Conservation (phyloP, 129 eudicot genomes). For the Lactuca sativa region DNA sequence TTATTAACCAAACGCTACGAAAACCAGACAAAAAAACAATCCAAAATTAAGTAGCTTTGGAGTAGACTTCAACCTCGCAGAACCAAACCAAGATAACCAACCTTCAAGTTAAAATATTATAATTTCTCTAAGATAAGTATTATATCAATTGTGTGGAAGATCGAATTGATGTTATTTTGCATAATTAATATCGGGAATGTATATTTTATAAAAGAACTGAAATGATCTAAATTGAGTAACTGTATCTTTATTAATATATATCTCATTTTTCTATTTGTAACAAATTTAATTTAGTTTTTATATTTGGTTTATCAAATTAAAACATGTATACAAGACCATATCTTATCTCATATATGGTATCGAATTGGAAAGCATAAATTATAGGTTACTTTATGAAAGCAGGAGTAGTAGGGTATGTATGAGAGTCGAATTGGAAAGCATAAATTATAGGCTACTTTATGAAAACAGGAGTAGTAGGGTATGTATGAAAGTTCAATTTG, state of each 20-base stretch:
- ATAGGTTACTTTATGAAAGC: slow-evolving; percentile 15
- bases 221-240: background rate
- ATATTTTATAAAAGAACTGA: background rate
- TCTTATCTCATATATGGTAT: slow-evolving; percentile 2
- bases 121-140: too few relatives aligned
- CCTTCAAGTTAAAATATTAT: too few relatives aligned
- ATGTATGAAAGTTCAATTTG: slow-evolving; percentile 2
- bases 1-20: too few relatives aligned
- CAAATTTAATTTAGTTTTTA: background rate
- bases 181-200: background rate
- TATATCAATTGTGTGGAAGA: too few relatives aligned
- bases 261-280: too few relatives aligned
- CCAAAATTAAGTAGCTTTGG: too few relatives aligned
- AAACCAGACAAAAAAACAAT: too few relatives aligned
- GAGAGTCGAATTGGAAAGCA: slow-evolving; percentile 15
- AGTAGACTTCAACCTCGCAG: too few relatives aligned
- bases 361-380: slow-evolving; percentile 14
- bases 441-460: slow-evolving; percentile 13
- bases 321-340: background rate
- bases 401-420: slow-evolving; percentile 20
- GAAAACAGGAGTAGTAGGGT: slow-evolving; percentile 19
- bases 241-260: background rate
- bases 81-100: too few relatives aligned
- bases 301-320: background rate
- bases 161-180: too few relatives aligned